Conservation (phyloP, 768 basidiomycete genomes). For the Infundibulicybe gibba region DNA sequence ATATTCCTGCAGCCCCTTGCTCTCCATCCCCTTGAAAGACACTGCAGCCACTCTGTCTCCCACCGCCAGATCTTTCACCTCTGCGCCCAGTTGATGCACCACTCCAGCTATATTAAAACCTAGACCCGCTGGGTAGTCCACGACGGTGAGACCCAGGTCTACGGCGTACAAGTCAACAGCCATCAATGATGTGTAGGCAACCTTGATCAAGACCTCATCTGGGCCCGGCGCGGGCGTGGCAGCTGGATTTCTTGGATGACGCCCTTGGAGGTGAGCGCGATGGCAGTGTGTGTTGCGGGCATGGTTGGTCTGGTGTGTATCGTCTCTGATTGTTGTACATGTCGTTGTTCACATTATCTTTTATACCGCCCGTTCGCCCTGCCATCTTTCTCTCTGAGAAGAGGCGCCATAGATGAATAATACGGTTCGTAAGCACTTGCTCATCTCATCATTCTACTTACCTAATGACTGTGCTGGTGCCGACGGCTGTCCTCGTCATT, state of each 20-base stretch:
- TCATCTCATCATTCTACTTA: no score
- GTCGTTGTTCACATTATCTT: no score
- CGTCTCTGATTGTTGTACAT: no score
- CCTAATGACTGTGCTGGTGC: no score
- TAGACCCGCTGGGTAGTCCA: constrained; percentile 26
- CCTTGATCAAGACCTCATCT: constrained; percentile 32
- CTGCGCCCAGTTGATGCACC: constrained; percentile 27
- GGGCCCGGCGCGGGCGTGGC: constrained; percentile 24
- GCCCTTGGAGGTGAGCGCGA: constrained; percentile 33
- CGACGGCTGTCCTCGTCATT: no score
- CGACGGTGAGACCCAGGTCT: constrained; percentile 23
- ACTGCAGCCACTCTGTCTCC: constrained; percentile 27
- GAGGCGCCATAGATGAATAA: no score
- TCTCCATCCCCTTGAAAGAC: constrained; percentile 5
- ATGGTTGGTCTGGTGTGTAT: constrained; percentile 6
- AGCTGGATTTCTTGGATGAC: constrained; percentile 29
- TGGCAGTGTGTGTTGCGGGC: constrained; percentile 32
- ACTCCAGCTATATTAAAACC: constrained; percentile 33
- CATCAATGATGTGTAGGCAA: constrained; percentile 31
- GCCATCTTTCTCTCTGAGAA: no score
- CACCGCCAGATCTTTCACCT: constrained; percentile 22
- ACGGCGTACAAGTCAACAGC: constrained; percentile 26
- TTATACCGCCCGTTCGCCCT: no score
- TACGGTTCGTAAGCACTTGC: no score
- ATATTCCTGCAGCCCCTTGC: constrained; percentile 17